Evolutionary conservation across 2,329 filamentous ascomycete species (phyloP), one percentile per base, ranked within the genome.

Genomic region (Apiospora hydei): DNA sequence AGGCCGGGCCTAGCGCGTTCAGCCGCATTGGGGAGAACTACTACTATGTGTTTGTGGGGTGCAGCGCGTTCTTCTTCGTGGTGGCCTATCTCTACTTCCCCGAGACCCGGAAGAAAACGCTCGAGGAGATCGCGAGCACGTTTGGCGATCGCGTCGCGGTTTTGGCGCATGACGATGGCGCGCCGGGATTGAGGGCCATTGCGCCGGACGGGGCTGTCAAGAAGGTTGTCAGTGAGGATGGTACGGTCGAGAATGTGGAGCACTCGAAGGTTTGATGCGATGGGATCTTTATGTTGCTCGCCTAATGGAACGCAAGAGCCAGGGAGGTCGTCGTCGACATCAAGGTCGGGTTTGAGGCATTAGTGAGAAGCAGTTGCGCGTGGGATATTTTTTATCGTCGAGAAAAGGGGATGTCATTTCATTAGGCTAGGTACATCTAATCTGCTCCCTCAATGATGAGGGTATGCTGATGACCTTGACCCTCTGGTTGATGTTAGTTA

Each of bases 11-110:
- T 0, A 88, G 83, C 69, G 88, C 88, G 0, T 89, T 90, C 75
- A 85, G 86, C 18, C 88, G 84, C 61, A 90, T 90, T 70, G 77
- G 83, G n/a, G 84, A 90, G 75, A 90, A 89, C 74, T 90, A 89
- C 77, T 90, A 90, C 77, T 90, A 89, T 73, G 88, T 90, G 24
- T 90, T 90, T 73, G 87, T 89, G 1, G 84, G 75, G 6, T 89
- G 87, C 75, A 85, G 85, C 1, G 38, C 80, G 0, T 84, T 89
- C 79, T 90, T 88, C 79, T 76, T 89, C 0, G 78, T 83, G 1
- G 74, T 89, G 34, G 87, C 85, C 0, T 89, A 87, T 76, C 83
- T 88, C 69, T 89, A 85, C 76, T 89, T 88, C 78, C 88, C 87
- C 79, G 77, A 78, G 71, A 78, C 77, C 14, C 85, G 78, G 14